Evolutionary conservation across 495 filamentous ascomycete species (phyloP), one percentile per base, ranked within the genome.

Genomic region (Oidiodendron maius): DNA sequence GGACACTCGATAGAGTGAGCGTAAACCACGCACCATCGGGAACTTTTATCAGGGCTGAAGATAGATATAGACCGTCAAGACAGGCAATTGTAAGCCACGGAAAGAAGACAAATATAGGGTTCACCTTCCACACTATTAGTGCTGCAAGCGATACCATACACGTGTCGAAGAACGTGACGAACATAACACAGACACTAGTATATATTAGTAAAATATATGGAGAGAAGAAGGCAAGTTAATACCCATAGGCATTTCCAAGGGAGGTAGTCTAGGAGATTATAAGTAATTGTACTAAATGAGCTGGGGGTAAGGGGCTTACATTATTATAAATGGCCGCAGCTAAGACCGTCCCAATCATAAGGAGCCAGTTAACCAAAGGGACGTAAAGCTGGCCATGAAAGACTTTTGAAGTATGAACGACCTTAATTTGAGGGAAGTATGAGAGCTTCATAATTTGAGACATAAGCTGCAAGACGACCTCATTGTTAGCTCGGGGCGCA

Each of bases 21-120:
- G 84, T 87, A 47, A 87, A 85, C 83, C 83, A 87, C n/a, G 84
- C 83, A 2, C 83, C 83, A 4, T 78, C 62, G 1, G 84, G 84
- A 10, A 87, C 77, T 49, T 87, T 87, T 30, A 65, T 79, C 2
- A 87, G 64, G 0, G 82, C 76, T 1, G 82, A 77, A 0, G 80
- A 81, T 8, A 87, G 71, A 58, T 80, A 87, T 0, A 79, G 60
- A 6, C 78, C 76, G 53, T 87, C 83, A n/a, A 85, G 57, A 9
- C 67, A 69, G 12, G 70, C 80, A 37, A 87, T 78, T 20, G 74
- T 61, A 5, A 86, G 64, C 3, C 72, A 65, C 11, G 75, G 69
- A 11, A 53, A 39, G 24, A 53, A 42, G 35, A 53, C 43, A 15
- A 36, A 40, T 22, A 37, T 41, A 11, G 44, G 44, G 26, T 25